Percentiles rank a stretch among this genome's conserved stretches.
phyloP scores from a whole-genome alignment of 192 early-diverging fungal genomes.

The Linnemannia exigua region DNA sequence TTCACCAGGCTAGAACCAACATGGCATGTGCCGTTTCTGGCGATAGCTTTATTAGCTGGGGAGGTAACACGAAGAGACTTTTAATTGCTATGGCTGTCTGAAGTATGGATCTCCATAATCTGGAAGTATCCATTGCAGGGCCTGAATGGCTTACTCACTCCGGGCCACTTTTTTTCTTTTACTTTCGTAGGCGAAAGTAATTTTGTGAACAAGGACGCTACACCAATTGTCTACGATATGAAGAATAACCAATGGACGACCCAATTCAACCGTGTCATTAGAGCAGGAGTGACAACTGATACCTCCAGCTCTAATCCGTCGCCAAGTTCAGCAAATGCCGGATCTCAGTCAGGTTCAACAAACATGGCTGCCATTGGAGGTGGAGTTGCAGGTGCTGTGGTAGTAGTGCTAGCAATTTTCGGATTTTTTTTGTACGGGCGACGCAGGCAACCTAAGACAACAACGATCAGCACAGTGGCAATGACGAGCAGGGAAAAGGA shows the following conservation, averaged over 20 bases:
- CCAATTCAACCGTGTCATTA: background rate
- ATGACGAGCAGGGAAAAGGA: no score
- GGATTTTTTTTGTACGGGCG: background rate
- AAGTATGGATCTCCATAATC: no score
- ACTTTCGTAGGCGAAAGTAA: background rate
- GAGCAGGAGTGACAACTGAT: background rate
- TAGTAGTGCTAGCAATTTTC: background rate
- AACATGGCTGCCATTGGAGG: background rate
- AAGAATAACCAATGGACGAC: background rate
- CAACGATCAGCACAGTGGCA: no score
- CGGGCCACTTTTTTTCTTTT: background rate
- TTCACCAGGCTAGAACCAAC: background rate
- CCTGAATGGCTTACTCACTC: no score
- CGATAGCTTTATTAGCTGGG: background rate
- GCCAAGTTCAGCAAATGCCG: no score
- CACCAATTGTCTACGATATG: background rate
- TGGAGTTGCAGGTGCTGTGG: background rate
- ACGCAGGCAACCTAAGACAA: background rate
- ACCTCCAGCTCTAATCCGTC: no score
- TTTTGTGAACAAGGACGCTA: background rate
- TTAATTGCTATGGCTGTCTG: no score
- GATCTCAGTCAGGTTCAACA: no score
- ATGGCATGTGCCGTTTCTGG: slow-evolving; percentile 2
- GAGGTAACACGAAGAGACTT: no score
- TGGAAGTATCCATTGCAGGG: no score